Evolutionary conservation across 2,329 filamentous ascomycete species (phyloP).

Genomic region (Acrocalymma vagum): DNA sequence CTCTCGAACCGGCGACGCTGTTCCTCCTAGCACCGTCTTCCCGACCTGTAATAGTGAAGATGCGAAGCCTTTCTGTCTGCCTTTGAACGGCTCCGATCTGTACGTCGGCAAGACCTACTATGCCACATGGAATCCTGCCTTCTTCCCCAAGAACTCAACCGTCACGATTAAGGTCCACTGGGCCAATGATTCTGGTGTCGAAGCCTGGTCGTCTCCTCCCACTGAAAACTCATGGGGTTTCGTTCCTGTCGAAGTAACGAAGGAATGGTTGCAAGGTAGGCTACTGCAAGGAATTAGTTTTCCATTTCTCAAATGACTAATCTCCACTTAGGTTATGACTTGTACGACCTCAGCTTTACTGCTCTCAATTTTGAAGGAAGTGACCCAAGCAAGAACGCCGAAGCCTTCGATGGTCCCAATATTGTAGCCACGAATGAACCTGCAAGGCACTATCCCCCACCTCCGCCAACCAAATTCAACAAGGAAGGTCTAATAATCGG

Average conservation of each 20-base stretch:
- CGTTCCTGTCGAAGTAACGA: constrained; percentile 47
- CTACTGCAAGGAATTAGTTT: neutral
- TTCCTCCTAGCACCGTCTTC: constrained; percentile 32
- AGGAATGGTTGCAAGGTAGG: constrained; percentile 51
- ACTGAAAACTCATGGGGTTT: constrained; percentile 50
- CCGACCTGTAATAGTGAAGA: constrained; percentile 35
- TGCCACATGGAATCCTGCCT: constrained; percentile 34
- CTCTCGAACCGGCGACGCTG: constrained; percentile 11
- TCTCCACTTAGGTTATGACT: constrained; percentile 21
- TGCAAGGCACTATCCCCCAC: constrained; percentile 43
- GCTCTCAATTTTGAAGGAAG: constrained; percentile 36
- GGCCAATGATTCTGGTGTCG: constrained; percentile 38
- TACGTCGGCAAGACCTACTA: constrained; percentile 50
- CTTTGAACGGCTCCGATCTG: constrained; percentile 42
- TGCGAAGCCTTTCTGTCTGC: constrained; percentile 45
- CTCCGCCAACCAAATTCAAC: constrained; percentile 22
- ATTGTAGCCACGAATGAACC: constrained; percentile 46
- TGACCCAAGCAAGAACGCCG: constrained; percentile 28
- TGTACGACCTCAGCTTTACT: constrained; percentile 49
- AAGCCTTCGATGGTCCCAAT: constrained; percentile 44
- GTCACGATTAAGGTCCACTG: constrained; percentile 43
- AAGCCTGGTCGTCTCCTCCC: constrained; percentile 47
- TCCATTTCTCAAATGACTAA: neutral
- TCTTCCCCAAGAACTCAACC: constrained; percentile 31
- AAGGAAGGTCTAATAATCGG: constrained; percentile 52